A percentile compares a stretch with the other conserved stretches of the same genome.
Conservation (phyloP, 371 early-diverging fungal genomes). For the Mortierella sp. region DNA sequence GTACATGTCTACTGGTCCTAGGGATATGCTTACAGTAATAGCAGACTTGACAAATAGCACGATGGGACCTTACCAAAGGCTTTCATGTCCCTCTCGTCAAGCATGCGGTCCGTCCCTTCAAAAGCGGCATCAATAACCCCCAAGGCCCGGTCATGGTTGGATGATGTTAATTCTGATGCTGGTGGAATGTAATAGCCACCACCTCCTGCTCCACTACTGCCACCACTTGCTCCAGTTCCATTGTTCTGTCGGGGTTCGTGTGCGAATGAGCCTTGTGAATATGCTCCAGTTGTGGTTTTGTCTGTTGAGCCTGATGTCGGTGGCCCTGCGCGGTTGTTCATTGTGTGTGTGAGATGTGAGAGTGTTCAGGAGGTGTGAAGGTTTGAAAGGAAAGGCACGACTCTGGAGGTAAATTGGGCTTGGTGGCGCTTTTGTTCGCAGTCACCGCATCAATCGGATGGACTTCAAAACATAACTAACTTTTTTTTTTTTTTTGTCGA, state of each 20-base stretch:
- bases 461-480: neutral
- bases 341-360: neutral
- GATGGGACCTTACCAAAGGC: constrained; percentile 34
- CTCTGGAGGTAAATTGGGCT: constrained; percentile 9
- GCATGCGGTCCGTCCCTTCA: constrained; percentile 42
- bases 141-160: constrained; percentile 48
- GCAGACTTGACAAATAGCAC: neutral
- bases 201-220: neutral
- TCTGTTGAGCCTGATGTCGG: constrained; percentile 15
- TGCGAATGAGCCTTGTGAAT: constrained; percentile 33
- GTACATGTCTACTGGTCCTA: neutral
- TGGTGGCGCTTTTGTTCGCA: constrained; percentile 19
- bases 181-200: constrained; percentile 47
- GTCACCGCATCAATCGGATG: constrained; percentile 4
- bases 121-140: constrained; percentile 47
- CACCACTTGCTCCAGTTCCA: neutral
- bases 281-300: constrained; percentile 12
- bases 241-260: constrained; percentile 9
- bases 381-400: neutral
- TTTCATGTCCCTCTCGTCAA: constrained; percentile 51
- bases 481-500: neutral
- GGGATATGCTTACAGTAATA: too few species aligned
- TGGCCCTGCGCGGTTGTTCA: constrained; percentile 15
- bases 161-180: constrained; percentile 44
- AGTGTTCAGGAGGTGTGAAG: neutral